Base-by-base conservation (phyloP, 2,329 filamentous ascomycete species). In the Fusarium zealandicum region DNA sequence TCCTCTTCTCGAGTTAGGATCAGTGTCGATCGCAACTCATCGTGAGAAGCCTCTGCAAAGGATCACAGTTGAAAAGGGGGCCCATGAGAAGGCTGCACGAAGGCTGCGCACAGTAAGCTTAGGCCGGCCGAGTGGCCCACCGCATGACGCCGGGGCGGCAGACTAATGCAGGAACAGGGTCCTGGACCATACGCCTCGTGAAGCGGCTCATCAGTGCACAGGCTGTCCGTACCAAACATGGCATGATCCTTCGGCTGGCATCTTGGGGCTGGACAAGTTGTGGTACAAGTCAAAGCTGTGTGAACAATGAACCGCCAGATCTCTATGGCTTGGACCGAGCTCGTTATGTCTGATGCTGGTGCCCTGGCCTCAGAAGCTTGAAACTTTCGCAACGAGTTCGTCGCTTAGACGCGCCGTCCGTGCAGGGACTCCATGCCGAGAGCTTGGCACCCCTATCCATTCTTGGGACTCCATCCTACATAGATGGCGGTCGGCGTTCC, bases 141-240 rank as follows among this genome's bases (percentile, higher is more conserved):
- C 38, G 39, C 55, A 67, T 68, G 64, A 64, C 50, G 64, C 64
- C 63, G 63, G 44, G 59, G 51, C 47, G 60, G 59, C 49, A 59
- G 48, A 30, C 63, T 65, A 66, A 57, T 69, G 63, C 64, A 69
- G 63, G 66, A 69, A 67, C 66, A 68, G 58, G 64, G 62, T 45
- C 59, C 43, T 48, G 45, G 47, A 33, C 28, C 13, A 45, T 50
- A 57, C 46, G 51, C 51, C 48, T 59, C 31, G 38, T 38, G 44
- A 32, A 35, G 52, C 61, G 44, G 58, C 49, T 57, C 44, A 50
- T 48, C 54, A 43, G 52, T 28, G 44, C 32, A 36, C 39, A 54
- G 42, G 42, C 47, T 40, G 52, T 39, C 39, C 32, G 51, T 43
- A 35, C 20, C 22, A 54, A 46, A 37, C 38, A 53, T 64, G 48